phyloP scores from a whole-genome alignment of 192 early-diverging fungal genomes.

The Anaeromyces robustus region DNA sequence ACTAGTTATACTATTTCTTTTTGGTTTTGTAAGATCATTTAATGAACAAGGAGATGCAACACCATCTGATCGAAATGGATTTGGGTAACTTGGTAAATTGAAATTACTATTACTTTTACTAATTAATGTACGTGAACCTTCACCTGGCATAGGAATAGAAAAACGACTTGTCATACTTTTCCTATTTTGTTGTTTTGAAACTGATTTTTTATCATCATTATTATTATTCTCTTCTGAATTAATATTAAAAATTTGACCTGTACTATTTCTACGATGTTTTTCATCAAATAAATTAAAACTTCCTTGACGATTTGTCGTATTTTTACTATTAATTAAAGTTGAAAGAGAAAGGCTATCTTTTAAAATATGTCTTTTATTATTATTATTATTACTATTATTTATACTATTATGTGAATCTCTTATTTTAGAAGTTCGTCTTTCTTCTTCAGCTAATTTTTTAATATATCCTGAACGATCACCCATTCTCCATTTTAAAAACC shows the following conservation, averaged over 20 bases:
- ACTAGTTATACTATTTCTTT: neutral
- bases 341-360: neutral
- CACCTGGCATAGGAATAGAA: neutral
- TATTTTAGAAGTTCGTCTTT: neutral
- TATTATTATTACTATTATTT: neutral
- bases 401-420: neutral
- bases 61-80: neutral
- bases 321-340: neutral
- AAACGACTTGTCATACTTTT: neutral
- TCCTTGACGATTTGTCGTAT: neutral
- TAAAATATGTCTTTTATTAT: neutral
- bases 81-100: neutral
- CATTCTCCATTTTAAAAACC: constrained; percentile 3
- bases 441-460: neutral
- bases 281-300: neutral
- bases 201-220: neutral
- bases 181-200: neutral
- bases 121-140: neutral
- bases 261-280: neutral
- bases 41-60: neutral
- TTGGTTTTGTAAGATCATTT: neutral
- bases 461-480: neutral
- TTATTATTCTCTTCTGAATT: neutral
- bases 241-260: neutral
- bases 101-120: neutral